phyloP scores from a whole-genome alignment of 768 basidiomycete species.

The Paxillus ammoniavirescens region DNA sequence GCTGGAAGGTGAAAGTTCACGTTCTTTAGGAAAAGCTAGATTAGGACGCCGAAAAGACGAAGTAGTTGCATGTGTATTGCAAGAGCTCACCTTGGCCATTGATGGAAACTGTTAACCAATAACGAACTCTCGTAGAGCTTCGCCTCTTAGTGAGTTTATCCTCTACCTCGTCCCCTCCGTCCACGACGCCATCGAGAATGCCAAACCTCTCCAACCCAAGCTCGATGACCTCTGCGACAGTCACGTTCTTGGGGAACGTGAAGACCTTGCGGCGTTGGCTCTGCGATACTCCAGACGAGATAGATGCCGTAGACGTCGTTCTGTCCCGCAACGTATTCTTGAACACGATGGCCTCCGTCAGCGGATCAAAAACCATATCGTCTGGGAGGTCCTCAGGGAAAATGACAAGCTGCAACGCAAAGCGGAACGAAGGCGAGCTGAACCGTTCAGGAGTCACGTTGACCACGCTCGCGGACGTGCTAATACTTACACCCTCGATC shows the following conservation, averaged over 20 bases:
- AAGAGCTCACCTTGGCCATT: conserved; percentile 61
- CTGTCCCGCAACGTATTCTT: conserved; percentile 67
- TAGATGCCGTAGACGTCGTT: conserved; percentile 36
- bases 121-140: conserved; percentile 77
- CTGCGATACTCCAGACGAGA: conserved; percentile 56
- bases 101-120: conserved; percentile 63
- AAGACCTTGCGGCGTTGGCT: conserved; percentile 77
- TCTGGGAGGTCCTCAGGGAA: conserved; percentile 92
- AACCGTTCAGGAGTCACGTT: conserved; percentile 70
- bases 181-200: conserved; percentile 94
- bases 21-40: conserved; percentile 50
- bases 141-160: conserved; percentile 84
- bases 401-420: conserved; percentile 84
- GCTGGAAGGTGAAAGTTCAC: conserved; percentile 73
- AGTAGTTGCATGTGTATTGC: not conserved
- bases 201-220: conserved; percentile 90
- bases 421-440: conserved; percentile 79
- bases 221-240: conserved; percentile 96
- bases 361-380: conserved; percentile 90
- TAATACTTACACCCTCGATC: conserved; percentile 18
- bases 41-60: conserved; percentile 7
- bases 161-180: conserved; percentile 97
- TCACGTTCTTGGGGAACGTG: conserved; percentile 90
- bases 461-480: conserved; percentile 20
- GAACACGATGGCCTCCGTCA: conserved; percentile 92